Evolutionary conservation across 2,329 filamentous ascomycete genomes (phyloP).

Genomic region (Clarireedia sp.): DNA sequence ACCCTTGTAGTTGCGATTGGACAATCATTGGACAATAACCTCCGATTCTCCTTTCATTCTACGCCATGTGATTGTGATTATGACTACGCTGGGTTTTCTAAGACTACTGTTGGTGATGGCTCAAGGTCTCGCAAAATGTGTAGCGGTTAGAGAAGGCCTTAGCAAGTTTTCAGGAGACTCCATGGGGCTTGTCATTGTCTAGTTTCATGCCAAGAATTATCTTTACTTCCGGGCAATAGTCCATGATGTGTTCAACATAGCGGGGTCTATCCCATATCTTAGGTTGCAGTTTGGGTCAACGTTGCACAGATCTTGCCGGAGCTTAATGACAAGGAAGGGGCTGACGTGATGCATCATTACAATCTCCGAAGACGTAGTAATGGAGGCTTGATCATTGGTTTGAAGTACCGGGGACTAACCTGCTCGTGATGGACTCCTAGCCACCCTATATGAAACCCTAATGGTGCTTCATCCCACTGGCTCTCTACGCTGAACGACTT

Average conservation of each 20-base stretch:
- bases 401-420: background rate
- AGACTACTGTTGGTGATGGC: too few species aligned
- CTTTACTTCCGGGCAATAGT: conserved; percentile 49
- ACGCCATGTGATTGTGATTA: too few species aligned
- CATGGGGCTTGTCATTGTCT: conserved; percentile 24
- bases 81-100: too few species aligned
- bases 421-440: conserved; percentile 31
- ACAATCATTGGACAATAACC: too few species aligned
- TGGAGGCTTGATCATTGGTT: background rate
- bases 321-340: background rate
- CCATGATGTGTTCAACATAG: conserved; percentile 40
- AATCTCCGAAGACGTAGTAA: background rate
- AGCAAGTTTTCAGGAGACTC: background rate
- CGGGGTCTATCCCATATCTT: conserved; percentile 40
- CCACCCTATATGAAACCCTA: conserved; percentile 46
- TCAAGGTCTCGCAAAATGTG: too few species aligned
- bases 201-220: conserved; percentile 51
- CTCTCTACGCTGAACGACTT: conserved; percentile 43
- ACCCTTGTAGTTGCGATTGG: too few species aligned
- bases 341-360: too few species aligned
- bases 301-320: conserved; percentile 10
- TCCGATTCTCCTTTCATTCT: too few species aligned
- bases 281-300: conserved; percentile 28
- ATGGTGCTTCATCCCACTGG: conserved; percentile 40
- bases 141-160: background rate